These are phyloP conservation scores for Neopestalotiopsis clavispora DNA, from an alignment of 2,329 filamentous ascomycete genomes.

Conservation along the genomic window DNA sequence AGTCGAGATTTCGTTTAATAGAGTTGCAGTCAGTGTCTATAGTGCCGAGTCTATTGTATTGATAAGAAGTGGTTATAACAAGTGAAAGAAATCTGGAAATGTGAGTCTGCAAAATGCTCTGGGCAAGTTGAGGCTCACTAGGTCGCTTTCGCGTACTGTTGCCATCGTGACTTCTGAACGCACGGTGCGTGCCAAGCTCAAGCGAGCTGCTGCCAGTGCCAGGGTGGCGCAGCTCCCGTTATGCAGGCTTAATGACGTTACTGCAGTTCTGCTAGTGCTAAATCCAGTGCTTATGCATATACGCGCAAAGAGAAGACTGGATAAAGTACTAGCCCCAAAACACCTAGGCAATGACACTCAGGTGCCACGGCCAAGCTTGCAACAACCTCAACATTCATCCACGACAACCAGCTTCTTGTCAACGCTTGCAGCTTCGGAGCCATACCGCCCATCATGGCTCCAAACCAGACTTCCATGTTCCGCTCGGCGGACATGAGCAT, in stretches of 20 bases:
- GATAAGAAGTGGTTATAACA: no score
- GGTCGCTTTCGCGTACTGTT: no score
- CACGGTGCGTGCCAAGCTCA: background rate
- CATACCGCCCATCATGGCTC: slow-evolving; percentile 57
- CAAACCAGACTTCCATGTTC: slow-evolving; percentile 89
- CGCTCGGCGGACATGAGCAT: slow-evolving; percentile 99
- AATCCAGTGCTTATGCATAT: background rate
- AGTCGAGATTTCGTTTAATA: no score
- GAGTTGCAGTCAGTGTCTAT: no score
- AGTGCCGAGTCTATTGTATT: no score
- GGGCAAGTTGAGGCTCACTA: no score
- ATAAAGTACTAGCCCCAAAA: slow-evolving; percentile 1
- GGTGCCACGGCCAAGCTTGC: slow-evolving; percentile 8
- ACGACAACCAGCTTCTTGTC: slow-evolving; percentile 1
- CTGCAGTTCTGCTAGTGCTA: background rate
- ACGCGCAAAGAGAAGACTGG: background rate
- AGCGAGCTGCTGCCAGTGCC: background rate
- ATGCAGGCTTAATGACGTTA: slow-evolving; percentile 4
- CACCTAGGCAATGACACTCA: slow-evolving; percentile 15
- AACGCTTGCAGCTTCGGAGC: slow-evolving; percentile 11
- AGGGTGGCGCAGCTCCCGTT: background rate
- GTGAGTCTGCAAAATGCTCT: no score
- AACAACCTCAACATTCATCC: background rate
- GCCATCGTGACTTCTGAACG: no score
- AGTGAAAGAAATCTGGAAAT: no score